Evolutionary conservation across 768 basidiomycete genomes (phyloP), one percentile per base, ranked within the genome.

Genomic region (Tricholoma flavovirens): DNA sequence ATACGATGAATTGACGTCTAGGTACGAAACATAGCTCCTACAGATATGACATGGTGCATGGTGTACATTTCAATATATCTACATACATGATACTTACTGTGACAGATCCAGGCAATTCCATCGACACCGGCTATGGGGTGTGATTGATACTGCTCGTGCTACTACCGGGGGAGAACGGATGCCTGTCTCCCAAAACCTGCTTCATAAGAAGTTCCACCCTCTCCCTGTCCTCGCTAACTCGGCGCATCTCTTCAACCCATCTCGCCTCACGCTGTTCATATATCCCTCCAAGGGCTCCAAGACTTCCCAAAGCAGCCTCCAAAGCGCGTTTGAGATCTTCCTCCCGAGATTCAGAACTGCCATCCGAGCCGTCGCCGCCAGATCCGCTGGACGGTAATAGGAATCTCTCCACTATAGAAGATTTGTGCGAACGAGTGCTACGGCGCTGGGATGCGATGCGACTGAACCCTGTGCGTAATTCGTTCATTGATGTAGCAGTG

Each of bases 191-290:
- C 70, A 90, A 70, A 3, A 86, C 81, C 69, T 90, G 87, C 60
- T 73, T 74, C 49, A 92, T 69, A 40, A 90, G 69, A 53, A 88
- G 60, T 60, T 86, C 84, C 3, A 90, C 82, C 15, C 76, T 69
- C 63, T 87, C 85, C 12, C 87, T 74, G 55, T 92, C 90, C 26
- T 85, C 83, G 49, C 76, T 73, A 55, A 88, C 75, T 56, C 80
- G 74, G 22, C 76, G 68, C 78, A 90, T 84, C 70, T 89, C 88
- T 14, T 88, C 85, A 36, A 76, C 69, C 83, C 87, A 88, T 40
- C 88, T 74, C 49, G 77, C 76, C 65, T 87, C 87, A 15, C 88
- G 73, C 59, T 85, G 77, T 19, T 84, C 85, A 53, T 88, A 90
- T 32, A 91, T 83, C 32, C 72, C 68, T 32, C 83, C 79, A 52